phyloP scores from a whole-genome alignment of 2,329 filamentous ascomycete species.

The Xylaria sp. region DNA sequence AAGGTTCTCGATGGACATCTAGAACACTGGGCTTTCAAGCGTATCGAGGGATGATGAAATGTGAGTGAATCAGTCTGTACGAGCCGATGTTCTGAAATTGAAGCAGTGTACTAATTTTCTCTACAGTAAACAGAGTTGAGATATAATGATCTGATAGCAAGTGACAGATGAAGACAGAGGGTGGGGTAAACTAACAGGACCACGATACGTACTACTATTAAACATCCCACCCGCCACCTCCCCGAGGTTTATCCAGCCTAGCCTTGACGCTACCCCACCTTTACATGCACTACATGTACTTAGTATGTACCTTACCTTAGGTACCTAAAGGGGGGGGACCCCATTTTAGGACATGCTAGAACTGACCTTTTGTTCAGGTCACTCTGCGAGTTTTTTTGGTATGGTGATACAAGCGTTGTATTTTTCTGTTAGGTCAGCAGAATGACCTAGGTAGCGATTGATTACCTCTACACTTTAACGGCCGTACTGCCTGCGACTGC shows the following conservation, averaged over 20 bases:
- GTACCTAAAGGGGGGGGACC: no score
- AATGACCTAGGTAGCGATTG: no score
- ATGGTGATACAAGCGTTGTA: no score
- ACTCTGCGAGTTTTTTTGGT: no score
- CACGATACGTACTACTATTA: constrained; percentile 10
- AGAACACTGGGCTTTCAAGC: constrained; percentile 21
- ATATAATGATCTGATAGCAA: constrained; percentile 7
- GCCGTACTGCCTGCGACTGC: no score
- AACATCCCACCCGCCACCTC: not conserved
- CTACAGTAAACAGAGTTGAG: not conserved
- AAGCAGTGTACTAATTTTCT: constrained; percentile 5
- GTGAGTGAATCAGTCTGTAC: not conserved
- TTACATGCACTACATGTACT: not conserved
- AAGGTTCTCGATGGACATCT: constrained; percentile 97
- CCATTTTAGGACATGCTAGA: no score
- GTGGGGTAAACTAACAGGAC: constrained; percentile 23
- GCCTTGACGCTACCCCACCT: not conserved
- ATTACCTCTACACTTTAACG: no score
- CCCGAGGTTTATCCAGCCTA: constrained; percentile 27
- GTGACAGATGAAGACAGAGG: constrained; percentile 11
- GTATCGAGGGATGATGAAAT: constrained; percentile 9
- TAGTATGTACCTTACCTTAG: no score
- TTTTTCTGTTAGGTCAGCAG: no score
- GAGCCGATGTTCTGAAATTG: constrained; percentile 2
- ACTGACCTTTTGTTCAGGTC: no score